A percentile compares a stretch with the other conserved stretches of the same genome.
Evolutionary conservation across 805 yeast species (phyloP).

Genomic region (Candida anglica): DNA sequence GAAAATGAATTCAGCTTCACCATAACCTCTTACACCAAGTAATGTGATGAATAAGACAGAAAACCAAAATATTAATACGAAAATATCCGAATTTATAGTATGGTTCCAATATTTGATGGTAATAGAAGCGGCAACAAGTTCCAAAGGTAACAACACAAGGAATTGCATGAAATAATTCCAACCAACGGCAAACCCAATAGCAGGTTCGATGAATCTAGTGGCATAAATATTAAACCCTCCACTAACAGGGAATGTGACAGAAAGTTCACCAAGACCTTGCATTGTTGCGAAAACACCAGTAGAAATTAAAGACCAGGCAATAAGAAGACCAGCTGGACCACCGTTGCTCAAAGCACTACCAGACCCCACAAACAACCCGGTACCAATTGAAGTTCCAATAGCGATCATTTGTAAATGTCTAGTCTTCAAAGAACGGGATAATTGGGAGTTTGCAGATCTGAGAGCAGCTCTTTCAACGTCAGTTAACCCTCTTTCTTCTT

Average conservation of each 20-base stretch:
- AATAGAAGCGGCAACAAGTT: conserved; percentile 53
- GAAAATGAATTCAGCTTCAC: conserved; percentile 54
- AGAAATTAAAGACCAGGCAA: conserved; percentile 54
- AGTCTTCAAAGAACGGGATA: conserved; percentile 47
- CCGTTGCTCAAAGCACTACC: conserved; percentile 56
- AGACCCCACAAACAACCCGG: conserved; percentile 65
- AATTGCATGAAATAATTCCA: conserved; percentile 30
- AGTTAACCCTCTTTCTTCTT: conserved; percentile 14
- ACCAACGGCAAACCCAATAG: conserved; percentile 57
- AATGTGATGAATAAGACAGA: conserved; percentile 45
- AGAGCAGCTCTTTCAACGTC: conserved; percentile 26
- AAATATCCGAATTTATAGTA: conserved; percentile 50
- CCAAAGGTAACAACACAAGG: conserved; percentile 47
- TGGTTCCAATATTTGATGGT: conserved; percentile 54
- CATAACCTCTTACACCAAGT: conserved; percentile 53
- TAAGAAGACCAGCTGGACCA: conserved; percentile 60
- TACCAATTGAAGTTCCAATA: conserved; percentile 68
- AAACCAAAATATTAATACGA: conserved; percentile 52
- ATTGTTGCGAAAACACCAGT: conserved; percentile 55
- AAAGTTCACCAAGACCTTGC: conserved; percentile 59
- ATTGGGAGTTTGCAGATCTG: conserved; percentile 50
- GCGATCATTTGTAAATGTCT: conserved; percentile 64
- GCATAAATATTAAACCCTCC: conserved; percentile 63
- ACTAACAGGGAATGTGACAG: conserved; percentile 57
- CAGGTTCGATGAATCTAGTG: conserved; percentile 52